Evolutionary conservation across 1,139 yeast species (phyloP).

Genomic region (Candida freyschussii): DNA sequence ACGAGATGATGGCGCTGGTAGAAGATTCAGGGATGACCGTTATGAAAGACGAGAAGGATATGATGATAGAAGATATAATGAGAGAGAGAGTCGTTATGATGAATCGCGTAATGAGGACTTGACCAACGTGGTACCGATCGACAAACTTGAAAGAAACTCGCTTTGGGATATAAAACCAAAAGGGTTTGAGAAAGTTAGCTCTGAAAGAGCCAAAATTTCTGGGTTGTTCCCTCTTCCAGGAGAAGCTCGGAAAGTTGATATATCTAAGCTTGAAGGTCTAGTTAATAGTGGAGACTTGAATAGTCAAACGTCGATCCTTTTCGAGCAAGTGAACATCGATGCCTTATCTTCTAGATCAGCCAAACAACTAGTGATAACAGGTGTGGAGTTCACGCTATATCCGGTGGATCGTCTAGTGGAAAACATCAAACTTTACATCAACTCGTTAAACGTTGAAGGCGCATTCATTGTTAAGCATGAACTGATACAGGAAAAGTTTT

Average conservation of each 20-base stretch:
- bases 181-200: constrained; percentile 73
- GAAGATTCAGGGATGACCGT: constrained; percentile 1
- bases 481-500: constrained; percentile 30
- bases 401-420: constrained; percentile 37
- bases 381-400: constrained; percentile 39
- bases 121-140: constrained; percentile 36
- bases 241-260: constrained; percentile 51
- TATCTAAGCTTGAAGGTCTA: constrained; percentile 48
- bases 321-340: constrained; percentile 42
- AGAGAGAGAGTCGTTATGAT: constrained; percentile 7
- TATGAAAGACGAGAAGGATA: constrained; percentile 1
- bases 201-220: constrained; percentile 75
- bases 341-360: constrained; percentile 49
- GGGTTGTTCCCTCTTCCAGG: constrained; percentile 82
- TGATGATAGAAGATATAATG: constrained; percentile 1
- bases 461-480: constrained; percentile 20
- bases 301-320: constrained; percentile 29
- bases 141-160: constrained; percentile 39
- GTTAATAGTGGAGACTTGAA: constrained; percentile 35
- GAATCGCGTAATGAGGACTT: constrained; percentile 21
- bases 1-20: constrained; percentile 2
- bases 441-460: constrained; percentile 26
- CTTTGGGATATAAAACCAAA: constrained; percentile 74
- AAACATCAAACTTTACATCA: constrained; percentile 39
- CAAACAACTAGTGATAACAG: constrained; percentile 44